Percentiles rank a stretch among this genome's conserved stretches.
These are phyloP conservation scores for Pseudozyma thailandica DNA, from an alignment of 1,284 basidiomycete species.

Conservation along the genomic window DNA sequence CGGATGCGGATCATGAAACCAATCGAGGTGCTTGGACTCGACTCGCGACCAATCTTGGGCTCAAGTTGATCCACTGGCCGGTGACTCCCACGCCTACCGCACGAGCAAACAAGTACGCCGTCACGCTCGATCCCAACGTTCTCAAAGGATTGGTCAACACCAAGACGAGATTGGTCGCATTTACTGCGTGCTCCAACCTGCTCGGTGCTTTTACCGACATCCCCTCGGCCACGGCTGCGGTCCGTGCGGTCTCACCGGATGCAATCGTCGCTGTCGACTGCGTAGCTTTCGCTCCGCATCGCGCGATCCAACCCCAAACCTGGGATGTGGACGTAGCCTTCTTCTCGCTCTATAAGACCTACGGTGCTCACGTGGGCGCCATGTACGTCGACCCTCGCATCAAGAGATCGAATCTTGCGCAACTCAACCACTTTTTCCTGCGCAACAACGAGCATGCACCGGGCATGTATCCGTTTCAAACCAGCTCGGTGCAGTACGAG, in stretches of 20 bases:
- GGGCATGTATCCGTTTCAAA: conserved; percentile 78
- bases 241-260: conserved; percentile 71
- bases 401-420: conserved; percentile 72
- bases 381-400: conserved; percentile 74
- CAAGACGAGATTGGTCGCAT: conserved; percentile 78
- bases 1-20: conserved; percentile 80
- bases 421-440: conserved; percentile 79
- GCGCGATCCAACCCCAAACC: conserved; percentile 73
- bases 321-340: conserved; percentile 77
- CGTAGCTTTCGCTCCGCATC: conserved; percentile 81
- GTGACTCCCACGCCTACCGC: conserved; percentile 68
- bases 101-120: conserved; percentile 72
- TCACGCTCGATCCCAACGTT: conserved; percentile 74
- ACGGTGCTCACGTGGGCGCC: conserved; percentile 78
- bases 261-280: conserved; percentile 78
- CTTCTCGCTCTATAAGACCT: conserved; percentile 82
- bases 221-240: neutral
- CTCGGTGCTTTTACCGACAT: conserved; percentile 77
- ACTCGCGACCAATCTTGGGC: conserved; percentile 74
- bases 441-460: conserved; percentile 46
- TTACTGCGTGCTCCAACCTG: conserved; percentile 81
- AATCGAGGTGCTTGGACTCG: conserved; percentile 83
- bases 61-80: conserved; percentile 75
- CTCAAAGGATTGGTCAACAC: conserved; percentile 75
- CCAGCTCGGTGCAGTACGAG: conserved; percentile 73